Evolutionary conservation across 129 eudicot species (phyloP), one percentile per base, ranked within the genome.

Genomic region (Flaveria robusta): DNA sequence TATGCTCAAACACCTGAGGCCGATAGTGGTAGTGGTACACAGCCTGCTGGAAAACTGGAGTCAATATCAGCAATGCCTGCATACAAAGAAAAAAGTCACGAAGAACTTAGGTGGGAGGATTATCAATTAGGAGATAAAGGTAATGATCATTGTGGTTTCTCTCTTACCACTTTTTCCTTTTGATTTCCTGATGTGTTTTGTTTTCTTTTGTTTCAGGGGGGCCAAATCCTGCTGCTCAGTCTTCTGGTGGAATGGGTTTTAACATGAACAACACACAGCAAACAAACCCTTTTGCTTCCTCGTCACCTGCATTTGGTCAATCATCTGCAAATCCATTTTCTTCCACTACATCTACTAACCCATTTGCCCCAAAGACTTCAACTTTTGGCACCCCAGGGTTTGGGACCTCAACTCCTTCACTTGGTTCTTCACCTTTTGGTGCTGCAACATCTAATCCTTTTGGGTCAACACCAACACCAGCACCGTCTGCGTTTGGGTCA

Each of bases 101-200:
- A 95, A 81, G 99, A 95, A 79, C 90, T 95, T 47, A 86, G 99
- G 74, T 95, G 99, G 99, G 99, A 95, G 82, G 99, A 95, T 79
- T 89, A 91, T 84, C 99, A 95, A 76, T 68, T 45, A 60, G 96
- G 96, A 66, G 99, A 95, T 77, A 95, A 95, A 91, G 97, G 99
- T 91, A 74, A 41, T 55, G 55, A 7, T 51, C 18, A 46, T 76
- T 55, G 34, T 78, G 34, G 62, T 42, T 14, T 58, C 70, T 2
- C 51, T 8, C 24, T 16, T 64, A 64, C 50, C 27, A 18, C 77
- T 2, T 41, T 31, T 42, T 49, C 19, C 1, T 42, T 14, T 63
- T 20, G 26, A 11, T 4, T 54, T 58, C 55, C 70, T 68, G 65
- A 74, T 68, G n/a, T 47, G n/a, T 47, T 19, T 52, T 63, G 12